Base-by-base conservation (phyloP, 768 basidiomycete genomes). In the Amanita pallidorosea region DNA sequence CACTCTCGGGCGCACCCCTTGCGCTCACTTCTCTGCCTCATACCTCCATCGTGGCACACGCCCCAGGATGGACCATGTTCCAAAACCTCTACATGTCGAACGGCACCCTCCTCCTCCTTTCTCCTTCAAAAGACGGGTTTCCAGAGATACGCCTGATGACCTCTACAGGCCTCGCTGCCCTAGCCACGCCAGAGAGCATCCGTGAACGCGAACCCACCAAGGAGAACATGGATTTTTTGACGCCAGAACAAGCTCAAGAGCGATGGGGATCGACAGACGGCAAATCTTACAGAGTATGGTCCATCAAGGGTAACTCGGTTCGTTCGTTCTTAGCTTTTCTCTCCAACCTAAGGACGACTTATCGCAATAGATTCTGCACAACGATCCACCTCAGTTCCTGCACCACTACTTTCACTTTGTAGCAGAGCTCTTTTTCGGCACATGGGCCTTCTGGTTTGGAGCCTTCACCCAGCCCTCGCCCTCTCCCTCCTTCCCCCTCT, bases 401-500 rank as follows among this genome's bases (percentile, higher is more conserved):
- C 69, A 72, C 42, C 90, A 92, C 62, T 92, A 90, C 63, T 92
- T 91, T 65, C 90, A 92, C 65, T 83, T 88, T 53, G 85, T 84
- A 29, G 90, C 85, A 0, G 90, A 93, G 61, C 77, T 88, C 43
- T 67, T 88, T 51, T 69, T 91, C 29, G 89, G 88, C 29, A 67
- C 76, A 3, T 88, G 86, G 75, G 76, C 85, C 1, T 76, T 88
- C 57, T 88, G 83, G 83, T 69, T 72, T 41, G 81, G 82, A 33
- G 73, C 81, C 5, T 76, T 65, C 35, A 47, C 46, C 8, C 33
- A 15, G 25, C 46, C 46, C 5, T 47, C 46, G 38, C 50, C 29
- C 23, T 47, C 12, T 34, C 50, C 13, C 42, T 48, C 41, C 43
- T 38, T 37, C 31, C 45, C 51, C 40, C 45, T 49, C 50, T 52